Evolutionary conservation across 805 yeast species (phyloP).

Genomic region (Lachancea sp.): DNA sequence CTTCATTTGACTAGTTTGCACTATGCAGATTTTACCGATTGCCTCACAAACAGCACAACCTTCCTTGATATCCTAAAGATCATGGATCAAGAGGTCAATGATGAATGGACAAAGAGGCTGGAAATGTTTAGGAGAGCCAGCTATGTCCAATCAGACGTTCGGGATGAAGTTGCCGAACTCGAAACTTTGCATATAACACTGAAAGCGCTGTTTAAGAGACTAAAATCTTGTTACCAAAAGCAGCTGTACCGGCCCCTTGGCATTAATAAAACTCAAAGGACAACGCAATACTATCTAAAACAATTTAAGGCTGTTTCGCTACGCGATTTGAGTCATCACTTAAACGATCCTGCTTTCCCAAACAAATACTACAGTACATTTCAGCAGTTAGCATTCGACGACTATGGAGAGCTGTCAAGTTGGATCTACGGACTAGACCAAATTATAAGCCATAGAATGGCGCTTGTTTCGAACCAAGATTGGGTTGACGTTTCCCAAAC

Average conservation of each 20-base stretch:
- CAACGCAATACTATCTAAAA: slow-evolving; percentile 17
- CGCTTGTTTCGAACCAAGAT: slow-evolving; percentile 46
- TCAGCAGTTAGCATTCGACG: slow-evolving; percentile 12
- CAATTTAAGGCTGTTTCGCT: slow-evolving; percentile 16
- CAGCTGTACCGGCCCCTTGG: slow-evolving; percentile 58
- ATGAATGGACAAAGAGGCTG: slow-evolving; percentile 43
- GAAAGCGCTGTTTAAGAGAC: slow-evolving; percentile 48
- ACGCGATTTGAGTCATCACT: slow-evolving; percentile 13
- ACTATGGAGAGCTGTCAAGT: slow-evolving; percentile 43
- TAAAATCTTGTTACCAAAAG: slow-evolving; percentile 64
- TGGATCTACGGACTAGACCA: slow-evolving; percentile 61
- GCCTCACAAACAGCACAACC: slow-evolving; percentile 49
- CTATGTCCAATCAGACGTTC: not conserved
- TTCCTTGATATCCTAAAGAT: slow-evolving; percentile 60
- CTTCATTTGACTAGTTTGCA: slow-evolving; percentile 64
- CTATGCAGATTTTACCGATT: slow-evolving; percentile 69
- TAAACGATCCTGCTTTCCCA: slow-evolving; percentile 19
- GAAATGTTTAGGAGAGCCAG: slow-evolving; percentile 30
- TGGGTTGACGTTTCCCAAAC: slow-evolving; percentile 75
- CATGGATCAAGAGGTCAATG: slow-evolving; percentile 58
- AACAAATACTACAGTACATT: slow-evolving; percentile 28
- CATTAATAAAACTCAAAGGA: slow-evolving; percentile 20
- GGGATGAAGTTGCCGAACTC: slow-evolving; percentile 22
- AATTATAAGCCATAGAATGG: slow-evolving; percentile 51
- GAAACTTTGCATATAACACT: slow-evolving; percentile 27